phyloP scores from a whole-genome alignment of 2,329 filamentous ascomycete genomes.

The Dothiorella sarmentorum region DNA sequence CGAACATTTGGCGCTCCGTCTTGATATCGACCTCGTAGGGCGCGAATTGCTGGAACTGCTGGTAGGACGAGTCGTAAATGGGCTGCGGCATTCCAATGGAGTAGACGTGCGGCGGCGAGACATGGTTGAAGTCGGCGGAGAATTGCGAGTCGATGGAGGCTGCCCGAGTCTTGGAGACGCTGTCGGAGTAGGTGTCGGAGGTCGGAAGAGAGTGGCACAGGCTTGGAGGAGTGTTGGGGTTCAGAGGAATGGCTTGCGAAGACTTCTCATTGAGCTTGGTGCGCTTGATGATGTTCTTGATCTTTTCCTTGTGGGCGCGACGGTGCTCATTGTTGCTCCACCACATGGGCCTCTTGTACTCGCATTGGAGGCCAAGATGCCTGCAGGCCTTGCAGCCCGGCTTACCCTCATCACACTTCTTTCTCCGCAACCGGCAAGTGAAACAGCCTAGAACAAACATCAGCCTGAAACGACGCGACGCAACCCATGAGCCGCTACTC shows the following conservation, averaged over 20 bases:
- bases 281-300: slow-evolving; percentile 96
- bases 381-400: slow-evolving; percentile 62
- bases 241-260: slow-evolving; percentile 48
- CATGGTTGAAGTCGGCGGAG: slow-evolving; percentile 66
- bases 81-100: slow-evolving; percentile 56
- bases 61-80: slow-evolving; percentile 34
- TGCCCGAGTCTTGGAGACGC: slow-evolving; percentile 68
- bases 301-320: slow-evolving; percentile 82
- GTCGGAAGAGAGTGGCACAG: slow-evolving; percentile 79
- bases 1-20: slow-evolving; percentile 89
- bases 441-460: slow-evolving; percentile 57
- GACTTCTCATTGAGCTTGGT: slow-evolving; percentile 92
- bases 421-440: slow-evolving; percentile 63
- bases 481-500: not conserved
- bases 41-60: slow-evolving; percentile 52
- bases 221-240: slow-evolving; percentile 65
- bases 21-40: slow-evolving; percentile 95
- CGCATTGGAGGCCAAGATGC: slow-evolving; percentile 78
- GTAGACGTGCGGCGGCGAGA: slow-evolving; percentile 55
- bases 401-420: slow-evolving; percentile 68
- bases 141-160: slow-evolving; percentile 78
- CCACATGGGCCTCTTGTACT: slow-evolving; percentile 96
- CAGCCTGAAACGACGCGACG: slow-evolving; percentile 25
- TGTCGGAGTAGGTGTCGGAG: slow-evolving; percentile 75
- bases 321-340: slow-evolving; percentile 92